Percentiles rank a stretch among this genome's conserved stretches.
These are phyloP conservation scores for Peniophora sp. DNA, from an alignment of 1,284 basidiomycete species.

Conservation along the genomic window DNA sequence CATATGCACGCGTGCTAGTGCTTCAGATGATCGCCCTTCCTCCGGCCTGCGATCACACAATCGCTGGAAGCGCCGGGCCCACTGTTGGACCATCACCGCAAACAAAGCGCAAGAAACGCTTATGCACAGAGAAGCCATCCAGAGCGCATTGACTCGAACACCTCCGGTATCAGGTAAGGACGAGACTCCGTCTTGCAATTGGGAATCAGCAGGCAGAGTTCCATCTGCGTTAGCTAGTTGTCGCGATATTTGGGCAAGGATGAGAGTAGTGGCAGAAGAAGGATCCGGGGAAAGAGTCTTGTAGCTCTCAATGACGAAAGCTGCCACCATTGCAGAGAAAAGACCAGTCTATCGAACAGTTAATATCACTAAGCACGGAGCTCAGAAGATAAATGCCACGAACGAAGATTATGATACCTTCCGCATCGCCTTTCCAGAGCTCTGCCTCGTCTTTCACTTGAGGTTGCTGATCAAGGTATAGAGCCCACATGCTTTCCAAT, in stretches of 20 bases:
- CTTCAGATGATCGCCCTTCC: constrained; percentile 20
- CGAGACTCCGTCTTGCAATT: neutral
- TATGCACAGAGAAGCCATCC: constrained; percentile 11
- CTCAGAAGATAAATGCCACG: no score
- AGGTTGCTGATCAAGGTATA: no score
- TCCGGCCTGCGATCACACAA: no score
- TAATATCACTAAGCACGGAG: no score
- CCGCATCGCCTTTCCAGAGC: no score
- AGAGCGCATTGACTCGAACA: neutral
- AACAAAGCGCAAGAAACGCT: constrained; percentile 15
- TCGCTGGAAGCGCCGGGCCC: constrained; percentile 11
- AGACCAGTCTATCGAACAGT: constrained; percentile 30
- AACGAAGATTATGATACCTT: no score
- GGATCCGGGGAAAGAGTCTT: constrained; percentile 21
- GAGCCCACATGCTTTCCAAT: no score
- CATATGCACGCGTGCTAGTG: constrained; percentile 26
- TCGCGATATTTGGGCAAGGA: constrained; percentile 22
- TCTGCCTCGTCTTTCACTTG: no score
- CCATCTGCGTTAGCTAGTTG: neutral
- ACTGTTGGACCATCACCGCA: constrained; percentile 16
- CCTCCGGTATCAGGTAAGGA: no score
- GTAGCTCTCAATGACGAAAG: constrained; percentile 25
- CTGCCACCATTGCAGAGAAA: constrained; percentile 36
- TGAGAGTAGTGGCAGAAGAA: constrained; percentile 18
- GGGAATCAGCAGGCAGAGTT: constrained; percentile 9